These are phyloP conservation scores for Rubia balearica DNA, from an alignment of 305 asterid genomes.

Conservation along the genomic window DNA sequence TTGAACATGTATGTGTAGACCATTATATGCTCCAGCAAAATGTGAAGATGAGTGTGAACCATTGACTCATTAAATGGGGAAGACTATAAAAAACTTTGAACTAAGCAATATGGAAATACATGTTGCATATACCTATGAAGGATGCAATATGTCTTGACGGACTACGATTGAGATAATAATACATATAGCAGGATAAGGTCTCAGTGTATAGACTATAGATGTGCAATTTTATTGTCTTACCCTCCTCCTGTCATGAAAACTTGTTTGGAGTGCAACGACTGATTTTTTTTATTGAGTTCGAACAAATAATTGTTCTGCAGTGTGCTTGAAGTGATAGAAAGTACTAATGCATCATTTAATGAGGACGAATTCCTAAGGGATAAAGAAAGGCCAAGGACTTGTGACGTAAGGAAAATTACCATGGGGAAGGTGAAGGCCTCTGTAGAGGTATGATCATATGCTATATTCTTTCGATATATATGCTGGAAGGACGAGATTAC, in stretches of 20 bases:
- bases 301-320: slow-evolving; percentile 30
- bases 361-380: slow-evolving; percentile 38
- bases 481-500: not conserved
- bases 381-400: slow-evolving; percentile 27
- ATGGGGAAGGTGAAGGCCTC: slow-evolving; percentile 59
- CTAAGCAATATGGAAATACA: not conserved
- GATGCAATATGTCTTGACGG: not conserved
- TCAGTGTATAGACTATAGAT: slow-evolving; percentile 4
- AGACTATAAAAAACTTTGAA: not conserved
- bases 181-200: not conserved
- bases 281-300: slow-evolving; percentile 5
- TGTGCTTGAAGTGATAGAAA: slow-evolving; percentile 33
- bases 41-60: not conserved
- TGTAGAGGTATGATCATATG: slow-evolving; percentile 37
- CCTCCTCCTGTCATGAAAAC: not conserved
- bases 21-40: not conserved
- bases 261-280: not conserved
- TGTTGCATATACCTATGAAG: not conserved
- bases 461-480: not conserved
- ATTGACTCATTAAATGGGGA: not conserved
- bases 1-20: not conserved
- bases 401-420: slow-evolving; percentile 40
- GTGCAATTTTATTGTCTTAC: slow-evolving; percentile 6
- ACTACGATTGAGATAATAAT: not conserved
- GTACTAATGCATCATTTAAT: slow-evolving; percentile 30